phyloP scores from a whole-genome alignment of 352 stramenopile genomes.

The Globisporangium sylvaticum region DNA sequence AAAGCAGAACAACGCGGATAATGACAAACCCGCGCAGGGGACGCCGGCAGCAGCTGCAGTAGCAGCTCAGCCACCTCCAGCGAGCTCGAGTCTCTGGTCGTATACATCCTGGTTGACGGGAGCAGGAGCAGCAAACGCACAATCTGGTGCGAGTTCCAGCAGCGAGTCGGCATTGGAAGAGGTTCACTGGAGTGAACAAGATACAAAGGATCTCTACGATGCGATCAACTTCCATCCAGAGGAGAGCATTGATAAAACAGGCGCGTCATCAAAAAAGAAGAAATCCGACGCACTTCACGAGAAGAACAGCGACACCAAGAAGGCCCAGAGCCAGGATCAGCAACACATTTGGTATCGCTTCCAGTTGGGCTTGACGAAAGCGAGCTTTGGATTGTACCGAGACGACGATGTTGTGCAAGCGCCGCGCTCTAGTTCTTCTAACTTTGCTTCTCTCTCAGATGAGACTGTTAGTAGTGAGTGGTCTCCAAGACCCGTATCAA shows the following conservation, averaged over 20 bases:
- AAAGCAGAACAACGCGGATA: constrained; percentile 6
- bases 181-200: constrained; percentile 80
- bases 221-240: constrained; percentile 80
- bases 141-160: not conserved
- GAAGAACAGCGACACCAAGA: not conserved
- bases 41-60: not conserved
- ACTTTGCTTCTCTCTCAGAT: not conserved
- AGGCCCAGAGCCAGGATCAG: constrained; percentile 23
- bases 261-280: constrained; percentile 5
- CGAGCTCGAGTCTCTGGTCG: constrained; percentile 57
- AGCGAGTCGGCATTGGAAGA: constrained; percentile 24
- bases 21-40: not conserved
- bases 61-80: constrained; percentile 21
- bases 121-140: constrained; percentile 1
- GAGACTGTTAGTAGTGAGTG: not conserved
- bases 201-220: constrained; percentile 74
- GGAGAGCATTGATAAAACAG: constrained; percentile 19
- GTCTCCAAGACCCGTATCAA: not conserved
- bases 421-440: constrained; percentile 2
- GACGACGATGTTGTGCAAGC: constrained; percentile 25
- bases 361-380: constrained; percentile 51
- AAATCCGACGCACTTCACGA: not conserved
- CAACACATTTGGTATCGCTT: constrained; percentile 83
- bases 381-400: constrained; percentile 47
- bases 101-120: constrained; percentile 68